Base-by-base conservation (phyloP, 179 eudicot species). In the Camellia oleifera region DNA sequence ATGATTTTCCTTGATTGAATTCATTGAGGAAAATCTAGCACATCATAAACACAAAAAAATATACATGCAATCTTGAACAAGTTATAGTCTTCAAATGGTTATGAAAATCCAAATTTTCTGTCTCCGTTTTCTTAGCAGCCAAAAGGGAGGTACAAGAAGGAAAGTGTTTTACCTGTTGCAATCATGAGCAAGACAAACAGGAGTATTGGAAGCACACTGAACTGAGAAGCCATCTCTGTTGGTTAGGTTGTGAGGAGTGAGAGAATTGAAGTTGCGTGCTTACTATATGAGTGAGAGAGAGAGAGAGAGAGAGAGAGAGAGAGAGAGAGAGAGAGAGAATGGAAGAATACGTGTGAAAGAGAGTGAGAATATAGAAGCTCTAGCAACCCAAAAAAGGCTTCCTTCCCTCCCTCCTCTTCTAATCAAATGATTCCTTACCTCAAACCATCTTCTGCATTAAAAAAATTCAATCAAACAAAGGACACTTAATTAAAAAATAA, bases 281-380 rank as follows among this genome's bases (percentile, higher is more conserved):
- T 46, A 23, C 53, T 8, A 2, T 20, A 2, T 12, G n/a, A 18
- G 32, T 0, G 32, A 26, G 32, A 26, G 32, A 26, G 32, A 26
- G 32, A 26, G 32, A 26, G 32, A 26, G 32, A 26, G 32, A 26
- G 12, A 26, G 32, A 26, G 32, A 26, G 32, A 26, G 12, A 75
- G 40, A 75, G 53, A 17, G 40, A 44, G 32, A 76, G 1, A 64
- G 5, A 18, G 32, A 32, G 46, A 63, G 66, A 60, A 50, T 57
- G 68, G 69, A 60, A 83, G 86, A 83, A 83, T 77, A 52, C 86
- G 81, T 83, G 86, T 60, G 4, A 69, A 68, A 56, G 76, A 26
- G 78, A 72, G 83, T 80, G 69, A 32, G 40, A 70, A 83, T 75
- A 80, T 11, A 56, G 74, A 54, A 76, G 75, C 63, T 45, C 48